Evolutionary conservation across 1,284 basidiomycete species (phyloP).

Genomic region (Inonotus obliquus): DNA sequence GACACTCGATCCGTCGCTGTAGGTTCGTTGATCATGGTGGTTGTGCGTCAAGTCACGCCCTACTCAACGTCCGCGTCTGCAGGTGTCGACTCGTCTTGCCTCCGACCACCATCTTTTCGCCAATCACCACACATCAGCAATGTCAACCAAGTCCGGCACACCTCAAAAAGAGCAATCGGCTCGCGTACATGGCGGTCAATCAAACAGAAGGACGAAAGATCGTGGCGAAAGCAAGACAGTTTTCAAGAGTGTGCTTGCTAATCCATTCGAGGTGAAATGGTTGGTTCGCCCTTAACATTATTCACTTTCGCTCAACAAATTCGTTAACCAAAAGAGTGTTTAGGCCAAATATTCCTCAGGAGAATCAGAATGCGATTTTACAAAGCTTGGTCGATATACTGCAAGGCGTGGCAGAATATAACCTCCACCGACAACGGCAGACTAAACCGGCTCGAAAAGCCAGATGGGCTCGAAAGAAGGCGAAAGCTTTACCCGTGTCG

Average conservation of each 20-base stretch:
- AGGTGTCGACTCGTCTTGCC: background rate
- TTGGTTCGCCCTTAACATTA: conserved; percentile 27
- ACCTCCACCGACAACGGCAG: conserved; percentile 29
- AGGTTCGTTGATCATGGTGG: no score
- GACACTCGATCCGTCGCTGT: no score
- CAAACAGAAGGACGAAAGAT: conserved; percentile 53
- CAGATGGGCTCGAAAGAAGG: conserved; percentile 19
- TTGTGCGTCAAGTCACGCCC: no score
- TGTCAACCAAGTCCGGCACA: background rate
- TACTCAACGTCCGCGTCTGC: no score
- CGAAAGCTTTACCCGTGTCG: conserved; percentile 9
- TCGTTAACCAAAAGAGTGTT: conserved; percentile 10
- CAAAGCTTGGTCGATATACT: conserved; percentile 45
- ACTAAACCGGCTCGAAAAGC: conserved; percentile 35
- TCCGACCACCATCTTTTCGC: background rate
- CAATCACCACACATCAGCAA: background rate
- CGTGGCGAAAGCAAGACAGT: conserved; percentile 45
- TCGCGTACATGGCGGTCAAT: conserved; percentile 46
- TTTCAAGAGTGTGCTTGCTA: conserved; percentile 66
- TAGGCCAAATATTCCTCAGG: conserved; percentile 64
- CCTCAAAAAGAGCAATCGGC: conserved; percentile 35
- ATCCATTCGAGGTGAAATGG: conserved; percentile 70
- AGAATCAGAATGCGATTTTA: conserved; percentile 57
- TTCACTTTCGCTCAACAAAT: background rate
- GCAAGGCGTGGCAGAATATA: conserved; percentile 45